A percentile compares a stretch with the other conserved stretches of the same genome.
Evolutionary conservation across 805 yeast species (phyloP).

Genomic region (Wickerhamia fluorescens): DNA sequence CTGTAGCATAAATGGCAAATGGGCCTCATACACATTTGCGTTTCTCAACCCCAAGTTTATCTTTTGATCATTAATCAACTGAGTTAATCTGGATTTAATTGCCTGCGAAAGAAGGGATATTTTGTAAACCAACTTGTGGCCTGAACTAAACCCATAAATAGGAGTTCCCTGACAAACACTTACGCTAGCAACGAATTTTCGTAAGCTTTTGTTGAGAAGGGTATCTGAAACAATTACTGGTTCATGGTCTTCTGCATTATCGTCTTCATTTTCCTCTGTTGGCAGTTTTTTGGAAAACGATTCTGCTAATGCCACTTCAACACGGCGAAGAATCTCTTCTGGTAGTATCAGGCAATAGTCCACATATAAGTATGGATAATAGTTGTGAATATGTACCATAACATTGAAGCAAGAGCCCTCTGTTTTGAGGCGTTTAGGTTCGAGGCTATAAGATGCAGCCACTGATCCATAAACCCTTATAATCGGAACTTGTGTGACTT

Average conservation of each 20-base stretch:
- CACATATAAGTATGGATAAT: constrained; percentile 73
- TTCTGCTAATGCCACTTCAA: constrained; percentile 38
- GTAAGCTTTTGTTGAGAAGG: constrained; percentile 1
- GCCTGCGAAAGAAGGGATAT: constrained; percentile 61
- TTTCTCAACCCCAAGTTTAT: constrained; percentile 3
- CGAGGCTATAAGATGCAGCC: constrained; percentile 20
- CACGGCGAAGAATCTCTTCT: constrained; percentile 27
- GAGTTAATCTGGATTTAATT: constrained; percentile 46
- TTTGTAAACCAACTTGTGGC: constrained; percentile 59
- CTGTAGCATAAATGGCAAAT: constrained; percentile 70
- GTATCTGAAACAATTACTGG: too few species aligned
- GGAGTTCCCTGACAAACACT: constrained; percentile 68
- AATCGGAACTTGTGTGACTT: constrained; percentile 56
- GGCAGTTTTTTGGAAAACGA: constrained; percentile 27
- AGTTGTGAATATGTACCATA: constrained; percentile 72
- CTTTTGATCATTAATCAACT: constrained; percentile 29
- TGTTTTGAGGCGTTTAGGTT: constrained; percentile 1
- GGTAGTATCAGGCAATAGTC: constrained; percentile 32
- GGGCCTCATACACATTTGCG: constrained; percentile 54
- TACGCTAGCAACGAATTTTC: constrained; percentile 50
- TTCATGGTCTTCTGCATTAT: constrained; percentile 2
- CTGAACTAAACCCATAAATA: constrained; percentile 76
- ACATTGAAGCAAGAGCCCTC: constrained; percentile 16
- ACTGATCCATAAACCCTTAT: constrained; percentile 71
- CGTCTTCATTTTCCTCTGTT: constrained; percentile 6